Conservation (phyloP, 495 filamentous ascomycete genomes). For the Aspergillus asperescens region DNA sequence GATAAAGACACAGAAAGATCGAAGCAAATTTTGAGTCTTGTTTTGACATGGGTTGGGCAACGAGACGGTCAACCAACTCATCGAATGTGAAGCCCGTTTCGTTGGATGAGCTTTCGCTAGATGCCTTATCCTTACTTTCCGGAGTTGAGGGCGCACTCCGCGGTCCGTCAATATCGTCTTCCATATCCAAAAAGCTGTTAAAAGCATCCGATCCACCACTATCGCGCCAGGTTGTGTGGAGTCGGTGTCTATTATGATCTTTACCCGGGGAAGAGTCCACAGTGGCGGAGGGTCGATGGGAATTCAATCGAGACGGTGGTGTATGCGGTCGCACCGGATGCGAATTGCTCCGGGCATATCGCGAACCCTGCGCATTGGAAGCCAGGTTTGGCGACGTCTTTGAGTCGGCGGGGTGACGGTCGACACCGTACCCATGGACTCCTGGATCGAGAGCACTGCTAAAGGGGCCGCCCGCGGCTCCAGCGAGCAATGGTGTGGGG, state of each 20-base stretch:
- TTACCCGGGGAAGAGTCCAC: slow-evolving; percentile 27
- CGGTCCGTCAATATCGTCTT: slow-evolving; percentile 39
- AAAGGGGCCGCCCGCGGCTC: slow-evolving; percentile 37
- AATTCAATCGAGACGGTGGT: slow-evolving; percentile 36
- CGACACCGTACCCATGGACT: slow-evolving; percentile 37
- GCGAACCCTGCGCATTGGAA: slow-evolving; percentile 29
- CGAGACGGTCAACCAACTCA: slow-evolving; percentile 80
- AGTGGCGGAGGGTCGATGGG: slow-evolving; percentile 29
- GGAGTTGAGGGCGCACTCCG: slow-evolving; percentile 30
- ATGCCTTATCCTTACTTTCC: slow-evolving; percentile 30
- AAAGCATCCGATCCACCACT: slow-evolving; percentile 43
- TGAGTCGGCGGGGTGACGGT: slow-evolving; percentile 34
- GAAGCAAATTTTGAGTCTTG: slow-evolving; percentile 77
- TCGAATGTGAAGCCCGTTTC: slow-evolving; percentile 70
- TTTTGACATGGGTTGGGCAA: slow-evolving; percentile 76
- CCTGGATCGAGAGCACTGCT: slow-evolving; percentile 26
- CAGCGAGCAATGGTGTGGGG: slow-evolving; percentile 25
- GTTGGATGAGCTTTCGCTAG: slow-evolving; percentile 32
- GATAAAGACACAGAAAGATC: slow-evolving; percentile 89
- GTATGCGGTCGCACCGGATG: slow-evolving; percentile 43
- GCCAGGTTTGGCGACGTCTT: slow-evolving; percentile 31
- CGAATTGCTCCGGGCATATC: slow-evolving; percentile 45
- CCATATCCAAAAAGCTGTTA: slow-evolving; percentile 44
- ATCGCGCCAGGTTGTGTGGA: slow-evolving; percentile 37
- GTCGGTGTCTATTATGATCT: slow-evolving; percentile 31